Evolutionary conservation across 1,139 yeast genomes (phyloP).

Genomic region (Saccharomycopsis hybrid): DNA sequence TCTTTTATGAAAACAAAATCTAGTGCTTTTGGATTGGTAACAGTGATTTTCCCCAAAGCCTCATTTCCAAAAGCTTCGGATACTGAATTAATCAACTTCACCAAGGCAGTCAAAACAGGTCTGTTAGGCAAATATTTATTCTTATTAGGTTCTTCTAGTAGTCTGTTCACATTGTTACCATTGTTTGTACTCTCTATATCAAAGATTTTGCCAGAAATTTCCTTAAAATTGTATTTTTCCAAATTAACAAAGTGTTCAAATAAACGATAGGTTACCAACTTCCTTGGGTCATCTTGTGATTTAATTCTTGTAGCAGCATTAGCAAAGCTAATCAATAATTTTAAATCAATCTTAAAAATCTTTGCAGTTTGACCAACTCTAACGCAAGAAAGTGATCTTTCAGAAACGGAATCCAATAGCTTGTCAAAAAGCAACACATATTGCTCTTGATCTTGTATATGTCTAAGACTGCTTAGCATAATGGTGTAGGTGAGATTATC

Average conservation of each 20-base stretch:
- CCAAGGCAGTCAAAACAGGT: conserved; percentile 4
- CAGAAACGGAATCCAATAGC: neutral
- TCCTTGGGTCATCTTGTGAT: neutral
- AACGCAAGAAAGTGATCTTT: neutral
- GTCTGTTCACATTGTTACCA: neutral
- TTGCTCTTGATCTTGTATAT: neutral
- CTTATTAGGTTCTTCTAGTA: too few relatives aligned
- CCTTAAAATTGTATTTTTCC: conserved; percentile 1
- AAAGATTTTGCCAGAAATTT: neutral
- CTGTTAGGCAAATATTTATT: conserved; percentile 1
- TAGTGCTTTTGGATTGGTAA: neutral
- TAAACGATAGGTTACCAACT: neutral
- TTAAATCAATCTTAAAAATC: conserved; percentile 2
- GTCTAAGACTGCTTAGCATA: conserved; percentile 11
- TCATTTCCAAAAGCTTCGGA: neutral
- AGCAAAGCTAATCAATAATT: neutral
- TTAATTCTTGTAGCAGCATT: neutral
- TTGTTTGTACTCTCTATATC: neutral
- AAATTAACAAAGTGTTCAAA: neutral
- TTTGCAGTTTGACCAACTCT: neutral
- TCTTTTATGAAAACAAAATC: conserved; percentile 4
- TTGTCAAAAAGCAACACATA: neutral
- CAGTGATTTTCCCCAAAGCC: neutral
- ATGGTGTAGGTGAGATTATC: conserved; percentile 10
- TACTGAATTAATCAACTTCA: neutral